Evolutionary conservation across 2,329 filamentous ascomycete genomes (phyloP).

Genomic region (Fusarium sp.): DNA sequence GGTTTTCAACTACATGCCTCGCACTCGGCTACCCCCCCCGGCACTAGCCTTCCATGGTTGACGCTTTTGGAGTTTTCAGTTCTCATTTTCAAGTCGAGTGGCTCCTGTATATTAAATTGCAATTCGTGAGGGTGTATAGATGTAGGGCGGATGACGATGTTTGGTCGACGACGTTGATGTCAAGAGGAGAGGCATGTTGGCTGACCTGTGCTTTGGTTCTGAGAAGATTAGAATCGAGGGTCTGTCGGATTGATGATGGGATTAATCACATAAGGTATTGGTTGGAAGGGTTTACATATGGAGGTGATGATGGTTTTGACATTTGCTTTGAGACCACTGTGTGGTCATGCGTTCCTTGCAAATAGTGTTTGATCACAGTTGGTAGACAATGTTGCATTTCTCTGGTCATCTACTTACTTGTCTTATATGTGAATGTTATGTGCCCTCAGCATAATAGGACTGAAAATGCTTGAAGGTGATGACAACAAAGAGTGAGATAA

Average conservation of each 20-base stretch:
- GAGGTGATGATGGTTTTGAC: constrained; percentile 8
- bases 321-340: constrained; percentile 6
- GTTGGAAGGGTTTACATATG: constrained; percentile 13
- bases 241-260: not conserved
- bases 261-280: constrained; percentile 23
- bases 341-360: constrained; percentile 6
- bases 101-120: constrained; percentile 37
- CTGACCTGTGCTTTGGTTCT: not conserved
- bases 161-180: constrained; percentile 2
- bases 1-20: constrained; percentile 3
- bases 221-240: not conserved
- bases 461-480: not conserved
- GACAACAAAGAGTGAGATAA: not conserved
- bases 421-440: not conserved
- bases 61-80: not conserved
- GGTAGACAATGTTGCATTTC: constrained; percentile 10
- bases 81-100: not conserved
- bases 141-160: not conserved
- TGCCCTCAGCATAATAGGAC: not conserved
- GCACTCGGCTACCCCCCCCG: not conserved
- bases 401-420: not conserved
- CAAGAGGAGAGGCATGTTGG: constrained; percentile 2
- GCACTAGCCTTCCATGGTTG: not conserved
- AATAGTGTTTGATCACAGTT: constrained; percentile 19
- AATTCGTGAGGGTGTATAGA: constrained; percentile 6